A percentile compares a stretch with the other conserved stretches of the same genome.
Conservation (phyloP, 2,329 filamentous ascomycete species). For the Neoascochyta sp. region DNA sequence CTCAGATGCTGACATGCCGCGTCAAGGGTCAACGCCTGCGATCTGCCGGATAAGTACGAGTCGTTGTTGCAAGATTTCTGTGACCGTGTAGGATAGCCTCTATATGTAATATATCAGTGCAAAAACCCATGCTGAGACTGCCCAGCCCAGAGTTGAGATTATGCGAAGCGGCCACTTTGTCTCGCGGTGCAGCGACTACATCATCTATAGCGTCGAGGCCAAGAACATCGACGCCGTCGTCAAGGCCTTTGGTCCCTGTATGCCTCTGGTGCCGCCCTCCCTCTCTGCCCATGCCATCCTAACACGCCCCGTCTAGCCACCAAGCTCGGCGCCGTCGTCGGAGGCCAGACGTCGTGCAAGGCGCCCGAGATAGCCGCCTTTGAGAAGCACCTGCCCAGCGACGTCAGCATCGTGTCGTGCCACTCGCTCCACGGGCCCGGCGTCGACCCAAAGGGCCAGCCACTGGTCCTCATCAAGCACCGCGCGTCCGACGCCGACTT, state of each 20-base stretch:
- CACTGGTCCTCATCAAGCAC: constrained; percentile 90
- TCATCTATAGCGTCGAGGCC: constrained; percentile 97
- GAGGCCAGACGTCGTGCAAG: constrained; percentile 97
- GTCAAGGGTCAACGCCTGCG: constrained; percentile 87
- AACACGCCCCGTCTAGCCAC: constrained; percentile 66
- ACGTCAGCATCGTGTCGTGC: constrained; percentile 91
- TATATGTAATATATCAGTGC: constrained; percentile 39
- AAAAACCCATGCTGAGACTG: constrained; percentile 45
- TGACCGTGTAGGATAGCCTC: constrained; percentile 68
- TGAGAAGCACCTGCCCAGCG: constrained; percentile 77
- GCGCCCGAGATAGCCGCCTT: constrained; percentile 93
- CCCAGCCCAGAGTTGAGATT: constrained; percentile 76
- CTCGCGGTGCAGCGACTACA: constrained; percentile 94
- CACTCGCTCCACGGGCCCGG: constrained; percentile 94
- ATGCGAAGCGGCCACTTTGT: constrained; percentile 93
- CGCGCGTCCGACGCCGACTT: constrained; percentile 76
- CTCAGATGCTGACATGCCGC: constrained; percentile 21
- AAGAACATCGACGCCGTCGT: constrained; percentile 85
- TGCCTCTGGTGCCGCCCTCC: too few species aligned
- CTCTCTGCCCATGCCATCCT: constrained; percentile 12
- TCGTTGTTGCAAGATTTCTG: constrained; percentile 75
- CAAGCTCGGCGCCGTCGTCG: constrained; percentile 90
- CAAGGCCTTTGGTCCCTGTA: constrained; percentile 88
- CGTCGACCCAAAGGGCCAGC: constrained; percentile 83
- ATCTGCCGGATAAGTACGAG: constrained; percentile 85